Conservation (phyloP, 1,139 yeast genomes). For the Suhomyces anneliseae region DNA sequence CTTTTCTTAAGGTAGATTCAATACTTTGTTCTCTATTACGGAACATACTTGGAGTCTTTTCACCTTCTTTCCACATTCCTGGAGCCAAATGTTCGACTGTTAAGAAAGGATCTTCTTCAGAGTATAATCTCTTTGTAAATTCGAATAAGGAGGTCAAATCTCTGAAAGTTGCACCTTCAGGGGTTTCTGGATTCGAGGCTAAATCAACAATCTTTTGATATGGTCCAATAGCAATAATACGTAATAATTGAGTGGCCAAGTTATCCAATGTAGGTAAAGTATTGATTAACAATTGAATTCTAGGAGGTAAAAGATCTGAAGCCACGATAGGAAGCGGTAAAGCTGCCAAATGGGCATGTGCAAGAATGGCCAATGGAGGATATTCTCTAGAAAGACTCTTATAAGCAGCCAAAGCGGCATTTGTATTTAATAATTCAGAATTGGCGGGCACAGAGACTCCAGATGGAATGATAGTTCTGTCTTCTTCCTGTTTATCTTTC, state of each 20-base stretch:
- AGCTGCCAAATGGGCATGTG: slow-evolving; percentile 58
- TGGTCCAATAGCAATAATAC: slow-evolving; percentile 67
- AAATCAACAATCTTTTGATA: slow-evolving; percentile 72
- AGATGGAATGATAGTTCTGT: slow-evolving; percentile 18
- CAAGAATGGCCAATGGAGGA: slow-evolving; percentile 39
- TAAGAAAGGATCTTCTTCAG: slow-evolving; percentile 67
- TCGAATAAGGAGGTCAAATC: slow-evolving; percentile 75
- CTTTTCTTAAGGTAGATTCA: slow-evolving; percentile 73
- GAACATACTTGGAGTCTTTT: slow-evolving; percentile 56
- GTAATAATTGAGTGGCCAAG: slow-evolving; percentile 68
- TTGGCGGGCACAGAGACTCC: slow-evolving; percentile 39
- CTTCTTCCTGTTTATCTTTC: slow-evolving; percentile 1
- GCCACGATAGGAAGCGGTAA: slow-evolving; percentile 58
- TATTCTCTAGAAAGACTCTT: slow-evolving; percentile 41
- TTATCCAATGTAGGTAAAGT: slow-evolving; percentile 74
- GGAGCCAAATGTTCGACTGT: slow-evolving; percentile 61
- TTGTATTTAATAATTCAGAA: slow-evolving; percentile 43
- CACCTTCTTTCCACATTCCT: slow-evolving; percentile 68
- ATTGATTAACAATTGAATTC: slow-evolving; percentile 61
- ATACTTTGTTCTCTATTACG: slow-evolving; percentile 63
- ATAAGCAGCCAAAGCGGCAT: slow-evolving; percentile 45
- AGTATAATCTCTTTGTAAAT: slow-evolving; percentile 63
- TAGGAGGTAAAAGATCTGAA: slow-evolving; percentile 55
- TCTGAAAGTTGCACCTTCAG: slow-evolving; percentile 72
- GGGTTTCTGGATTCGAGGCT: slow-evolving; percentile 71